A percentile compares a stretch with the other conserved stretches of the same genome.
These are phyloP conservation scores for Kwoniella shandongensis DNA, from an alignment of 768 basidiomycete species.

Conservation along the genomic window DNA sequence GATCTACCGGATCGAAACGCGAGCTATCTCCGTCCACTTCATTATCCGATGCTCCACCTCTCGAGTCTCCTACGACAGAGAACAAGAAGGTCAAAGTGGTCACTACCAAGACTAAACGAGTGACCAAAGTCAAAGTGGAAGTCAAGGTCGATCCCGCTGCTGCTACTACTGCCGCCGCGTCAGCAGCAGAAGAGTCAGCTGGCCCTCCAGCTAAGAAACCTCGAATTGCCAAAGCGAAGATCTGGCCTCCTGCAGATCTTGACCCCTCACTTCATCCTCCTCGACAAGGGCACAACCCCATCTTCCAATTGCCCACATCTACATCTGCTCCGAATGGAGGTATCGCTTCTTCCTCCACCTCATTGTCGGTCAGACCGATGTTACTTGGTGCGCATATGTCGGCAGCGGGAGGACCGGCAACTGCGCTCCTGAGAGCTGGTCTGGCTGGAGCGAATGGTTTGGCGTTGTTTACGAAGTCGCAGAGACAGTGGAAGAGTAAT, in stretches of 20 bases:
- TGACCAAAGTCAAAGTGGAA: constrained; percentile 3
- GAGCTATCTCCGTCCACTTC: constrained; percentile 19
- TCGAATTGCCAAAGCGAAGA: constrained; percentile 28
- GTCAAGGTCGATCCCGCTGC: background rate
- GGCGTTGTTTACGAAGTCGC: constrained; percentile 79
- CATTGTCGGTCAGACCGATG: constrained; percentile 30
- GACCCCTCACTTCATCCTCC: constrained; percentile 34
- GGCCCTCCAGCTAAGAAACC: constrained; percentile 30
- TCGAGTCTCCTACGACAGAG: background rate
- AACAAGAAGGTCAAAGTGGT: background rate
- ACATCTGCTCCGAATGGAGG: constrained; percentile 22
- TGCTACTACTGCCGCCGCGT: background rate
- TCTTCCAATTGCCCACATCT: constrained; percentile 22
- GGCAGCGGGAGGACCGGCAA: constrained; percentile 75
- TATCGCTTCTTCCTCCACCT: constrained; percentile 5
- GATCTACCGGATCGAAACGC: constrained; percentile 12
- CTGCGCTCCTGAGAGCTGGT: constrained; percentile 68
- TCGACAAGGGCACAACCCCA: constrained; percentile 31
- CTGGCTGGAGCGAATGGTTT: constrained; percentile 76
- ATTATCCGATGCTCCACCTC: constrained; percentile 6
- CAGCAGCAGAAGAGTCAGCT: constrained; percentile 3
- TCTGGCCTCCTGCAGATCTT: constrained; percentile 42
- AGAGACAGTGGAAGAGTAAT: constrained; percentile 74
- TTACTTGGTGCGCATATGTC: constrained; percentile 77
- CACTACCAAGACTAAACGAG: constrained; percentile 5